A percentile compares a stretch with the other conserved stretches of the same genome.
Conservation (phyloP, 768 basidiomycete species). For the Pulveroboletus sp. region DNA sequence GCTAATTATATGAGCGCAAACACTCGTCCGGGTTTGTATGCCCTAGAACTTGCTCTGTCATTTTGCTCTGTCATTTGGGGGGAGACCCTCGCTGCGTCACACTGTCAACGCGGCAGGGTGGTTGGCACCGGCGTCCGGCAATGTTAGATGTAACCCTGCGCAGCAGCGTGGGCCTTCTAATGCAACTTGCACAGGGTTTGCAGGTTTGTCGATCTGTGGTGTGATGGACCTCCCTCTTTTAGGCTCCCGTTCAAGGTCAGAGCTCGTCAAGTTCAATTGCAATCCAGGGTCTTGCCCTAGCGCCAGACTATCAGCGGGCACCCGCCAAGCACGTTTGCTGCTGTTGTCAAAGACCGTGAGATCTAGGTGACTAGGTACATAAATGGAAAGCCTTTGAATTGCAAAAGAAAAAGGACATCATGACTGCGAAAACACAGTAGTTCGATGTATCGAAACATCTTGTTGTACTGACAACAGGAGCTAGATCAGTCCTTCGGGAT, state of each 20-base stretch:
- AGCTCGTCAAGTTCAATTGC: conserved; percentile 6
- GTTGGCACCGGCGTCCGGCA: conserved; percentile 7
- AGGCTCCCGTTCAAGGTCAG: neutral
- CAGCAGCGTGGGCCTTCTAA: conserved; percentile 15
- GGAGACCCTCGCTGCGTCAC: conserved; percentile 10
- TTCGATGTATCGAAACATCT: conserved; percentile 18
- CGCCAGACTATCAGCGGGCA: conserved; percentile 5
- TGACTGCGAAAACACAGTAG: conserved; percentile 23
- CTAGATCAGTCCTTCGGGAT: conserved; percentile 27
- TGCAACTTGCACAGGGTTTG: conserved; percentile 17
- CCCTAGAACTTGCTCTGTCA: conserved; percentile 3
- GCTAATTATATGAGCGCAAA: conserved; percentile 11
- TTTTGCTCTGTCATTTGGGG: conserved; percentile 3
- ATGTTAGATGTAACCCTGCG: conserved; percentile 8
- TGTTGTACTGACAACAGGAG: conserved; percentile 16
- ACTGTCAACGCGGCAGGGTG: conserved; percentile 2
- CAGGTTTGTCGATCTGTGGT: conserved; percentile 10
- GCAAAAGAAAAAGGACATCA: conserved; percentile 7
- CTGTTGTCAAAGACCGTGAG: neutral
- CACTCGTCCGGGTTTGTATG: conserved; percentile 6
- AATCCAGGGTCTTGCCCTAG: conserved; percentile 22
- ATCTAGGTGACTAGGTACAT: neutral
- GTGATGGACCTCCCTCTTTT: neutral
- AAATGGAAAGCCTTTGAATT: conserved; percentile 6
- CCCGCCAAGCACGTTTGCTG: conserved; percentile 5